Conservation (phyloP, 2,329 filamentous ascomycete species). For the Penicillium capsulatum region DNA sequence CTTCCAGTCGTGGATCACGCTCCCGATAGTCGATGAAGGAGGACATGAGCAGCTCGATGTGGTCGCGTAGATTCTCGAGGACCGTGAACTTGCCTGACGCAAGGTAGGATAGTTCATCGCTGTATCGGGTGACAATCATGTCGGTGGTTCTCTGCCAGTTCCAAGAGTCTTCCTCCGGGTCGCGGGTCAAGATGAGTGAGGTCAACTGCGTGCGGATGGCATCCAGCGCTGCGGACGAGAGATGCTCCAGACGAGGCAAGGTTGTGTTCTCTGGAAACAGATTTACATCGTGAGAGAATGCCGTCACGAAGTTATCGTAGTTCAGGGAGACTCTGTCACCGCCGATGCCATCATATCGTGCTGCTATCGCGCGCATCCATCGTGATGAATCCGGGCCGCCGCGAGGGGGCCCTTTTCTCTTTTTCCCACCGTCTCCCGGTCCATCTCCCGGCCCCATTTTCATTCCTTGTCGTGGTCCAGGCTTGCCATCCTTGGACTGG, state of each 20-base stretch:
- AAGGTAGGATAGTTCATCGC: conserved; percentile 48
- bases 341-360: conserved; percentile 32
- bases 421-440: too few relatives aligned
- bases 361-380: conserved; percentile 25
- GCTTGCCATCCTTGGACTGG: conserved; percentile 5
- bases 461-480: not conserved
- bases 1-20: conserved; percentile 26
- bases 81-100: conserved; percentile 25
- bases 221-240: conserved; percentile 30
- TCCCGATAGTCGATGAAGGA: conserved; percentile 36
- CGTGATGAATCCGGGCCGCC: conserved; percentile 7
- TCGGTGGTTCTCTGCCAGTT: conserved; percentile 68
- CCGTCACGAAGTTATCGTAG: conserved; percentile 49
- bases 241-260: conserved; percentile 40
- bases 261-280: conserved; percentile 36
- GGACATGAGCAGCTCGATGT: conserved; percentile 28
- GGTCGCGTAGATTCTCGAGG: conserved; percentile 22
- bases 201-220: conserved; percentile 45
- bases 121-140: conserved; percentile 61
- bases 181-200: conserved; percentile 36
- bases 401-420: conserved; percentile 6
- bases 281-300: conserved; percentile 43
- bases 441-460: not conserved
- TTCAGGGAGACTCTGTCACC: conserved; percentile 44
- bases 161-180: conserved; percentile 29